These are phyloP conservation scores for Atalantia buxifolia DNA, from an alignment of 345 rosid genomes.

Conservation along the genomic window DNA sequence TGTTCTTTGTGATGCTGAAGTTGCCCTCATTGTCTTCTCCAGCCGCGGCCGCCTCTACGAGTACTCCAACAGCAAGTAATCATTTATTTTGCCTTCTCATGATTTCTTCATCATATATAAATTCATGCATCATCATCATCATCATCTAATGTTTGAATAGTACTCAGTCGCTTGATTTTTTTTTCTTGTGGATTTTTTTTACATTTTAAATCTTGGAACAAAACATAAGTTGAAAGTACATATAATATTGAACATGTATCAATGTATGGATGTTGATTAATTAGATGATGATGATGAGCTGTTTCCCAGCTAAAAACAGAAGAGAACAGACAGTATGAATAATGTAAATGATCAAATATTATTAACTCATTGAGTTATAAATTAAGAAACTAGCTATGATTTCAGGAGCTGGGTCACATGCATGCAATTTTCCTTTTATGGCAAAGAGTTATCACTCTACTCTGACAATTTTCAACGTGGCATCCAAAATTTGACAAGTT, in stretches of 20 bases:
- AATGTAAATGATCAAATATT: not conserved
- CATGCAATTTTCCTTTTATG: not conserved
- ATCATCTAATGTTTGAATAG: not conserved
- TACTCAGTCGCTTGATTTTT: not conserved
- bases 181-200: not conserved
- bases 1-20: constrained; percentile 89
- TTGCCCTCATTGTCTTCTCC: constrained; percentile 93
- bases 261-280: not conserved
- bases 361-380: not conserved
- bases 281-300: not conserved
- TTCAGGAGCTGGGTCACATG: not conserved
- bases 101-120: not conserved
- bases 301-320: not conserved
- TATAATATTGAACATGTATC: not conserved
- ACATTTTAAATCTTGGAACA: not conserved
- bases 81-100: not conserved
- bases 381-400: not conserved
- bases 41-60: constrained; percentile 96
- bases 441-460: not conserved
- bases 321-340: not conserved
- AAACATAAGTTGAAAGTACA: not conserved
- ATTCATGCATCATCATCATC: too few species aligned
- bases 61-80: constrained; percentile 89
- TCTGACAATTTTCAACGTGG: not conserved
- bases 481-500: not conserved